phyloP scores from a whole-genome alignment of 108 stramenopile genomes.

The Pinguiococcus pyrenoidosus region DNA sequence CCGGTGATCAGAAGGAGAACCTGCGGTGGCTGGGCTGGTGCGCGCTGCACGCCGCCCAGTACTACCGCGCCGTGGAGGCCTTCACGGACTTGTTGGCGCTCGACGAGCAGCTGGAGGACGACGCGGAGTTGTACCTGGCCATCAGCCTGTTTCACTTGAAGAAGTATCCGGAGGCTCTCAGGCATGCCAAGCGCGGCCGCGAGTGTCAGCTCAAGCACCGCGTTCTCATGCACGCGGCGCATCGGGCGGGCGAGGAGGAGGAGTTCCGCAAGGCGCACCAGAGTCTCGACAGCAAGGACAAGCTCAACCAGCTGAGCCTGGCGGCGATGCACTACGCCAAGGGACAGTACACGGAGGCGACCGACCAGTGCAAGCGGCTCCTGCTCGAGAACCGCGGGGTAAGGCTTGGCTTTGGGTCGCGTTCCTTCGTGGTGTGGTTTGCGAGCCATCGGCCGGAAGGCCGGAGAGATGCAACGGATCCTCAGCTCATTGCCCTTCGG shows the following conservation, averaged over 20 bases:
- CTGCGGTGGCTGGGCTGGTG: constrained; percentile 60
- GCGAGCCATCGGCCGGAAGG: no score
- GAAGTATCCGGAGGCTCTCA: constrained; percentile 8
- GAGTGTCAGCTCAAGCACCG: constrained; percentile 47
- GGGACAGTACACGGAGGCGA: constrained; percentile 61
- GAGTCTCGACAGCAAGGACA: constrained; percentile 47
- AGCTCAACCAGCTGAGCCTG: constrained; percentile 58
- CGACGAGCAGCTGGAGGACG: constrained; percentile 20
- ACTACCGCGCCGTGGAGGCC: constrained; percentile 49
- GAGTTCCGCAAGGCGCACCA: constrained; percentile 55
- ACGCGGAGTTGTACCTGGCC: constrained; percentile 45
- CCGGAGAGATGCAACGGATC: no score
- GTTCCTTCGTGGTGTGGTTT: no score
- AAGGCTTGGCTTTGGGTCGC: no score
- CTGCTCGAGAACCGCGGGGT: constrained; percentile 52
- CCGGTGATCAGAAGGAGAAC: constrained; percentile 29
- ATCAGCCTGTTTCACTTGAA: constrained; percentile 54
- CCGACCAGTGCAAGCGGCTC: constrained; percentile 58
- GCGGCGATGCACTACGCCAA: constrained; percentile 65
- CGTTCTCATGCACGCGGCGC: constrained; percentile 55
- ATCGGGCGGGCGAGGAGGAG: constrained; percentile 50
- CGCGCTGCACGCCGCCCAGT: constrained; percentile 53
- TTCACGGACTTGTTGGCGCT: constrained; percentile 34
- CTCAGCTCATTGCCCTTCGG: no score
- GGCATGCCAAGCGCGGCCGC: constrained; percentile 22